Conservation (phyloP, 2,329 filamentous ascomycete genomes). For the Hypoxylon sp. region DNA sequence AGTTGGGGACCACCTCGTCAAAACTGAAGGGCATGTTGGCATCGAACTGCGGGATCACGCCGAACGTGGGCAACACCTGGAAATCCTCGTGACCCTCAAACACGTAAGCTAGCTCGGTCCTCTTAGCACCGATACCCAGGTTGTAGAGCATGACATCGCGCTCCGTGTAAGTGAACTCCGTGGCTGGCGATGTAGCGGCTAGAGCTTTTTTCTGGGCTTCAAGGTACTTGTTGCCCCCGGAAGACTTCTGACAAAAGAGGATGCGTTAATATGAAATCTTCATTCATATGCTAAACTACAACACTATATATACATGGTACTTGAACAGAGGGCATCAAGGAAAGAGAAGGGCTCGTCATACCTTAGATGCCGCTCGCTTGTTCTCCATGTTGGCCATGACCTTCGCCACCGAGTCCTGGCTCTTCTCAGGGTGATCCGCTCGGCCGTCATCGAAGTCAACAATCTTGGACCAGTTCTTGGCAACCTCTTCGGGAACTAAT, state of each 20-base stretch:
- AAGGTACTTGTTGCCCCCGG: constrained; percentile 74
- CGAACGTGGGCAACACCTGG: constrained; percentile 94
- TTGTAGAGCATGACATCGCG: constrained; percentile 96
- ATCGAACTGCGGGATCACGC: constrained; percentile 94
- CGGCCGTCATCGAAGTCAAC: constrained; percentile 89
- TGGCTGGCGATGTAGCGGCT: constrained; percentile 69
- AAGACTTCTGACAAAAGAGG: constrained; percentile 38
- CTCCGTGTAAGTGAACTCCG: constrained; percentile 86
- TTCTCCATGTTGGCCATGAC: constrained; percentile 87
- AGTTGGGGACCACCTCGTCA: constrained; percentile 91
- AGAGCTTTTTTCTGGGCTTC: constrained; percentile 83
- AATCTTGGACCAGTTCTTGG: constrained; percentile 82
- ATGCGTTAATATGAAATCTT: constrained; percentile 47
- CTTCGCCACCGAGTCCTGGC: constrained; percentile 82
- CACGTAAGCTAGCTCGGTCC: constrained; percentile 86
- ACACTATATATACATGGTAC: constrained; percentile 48
- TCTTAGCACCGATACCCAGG: constrained; percentile 91
- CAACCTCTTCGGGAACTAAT: constrained; percentile 87
- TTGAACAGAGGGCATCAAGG: constrained; percentile 44
- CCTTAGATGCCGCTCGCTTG: constrained; percentile 71
- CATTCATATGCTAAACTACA: constrained; percentile 49
- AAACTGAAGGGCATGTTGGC: constrained; percentile 84
- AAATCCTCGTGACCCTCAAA: constrained; percentile 94
- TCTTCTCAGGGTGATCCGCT: constrained; percentile 86
- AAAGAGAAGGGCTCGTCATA: constrained; percentile 68